Percentiles rank a stretch among this genome's conserved stretches.
Evolutionary conservation across 1,284 basidiomycete genomes (phyloP).

Genomic region (Schizophyllum amplum): DNA sequence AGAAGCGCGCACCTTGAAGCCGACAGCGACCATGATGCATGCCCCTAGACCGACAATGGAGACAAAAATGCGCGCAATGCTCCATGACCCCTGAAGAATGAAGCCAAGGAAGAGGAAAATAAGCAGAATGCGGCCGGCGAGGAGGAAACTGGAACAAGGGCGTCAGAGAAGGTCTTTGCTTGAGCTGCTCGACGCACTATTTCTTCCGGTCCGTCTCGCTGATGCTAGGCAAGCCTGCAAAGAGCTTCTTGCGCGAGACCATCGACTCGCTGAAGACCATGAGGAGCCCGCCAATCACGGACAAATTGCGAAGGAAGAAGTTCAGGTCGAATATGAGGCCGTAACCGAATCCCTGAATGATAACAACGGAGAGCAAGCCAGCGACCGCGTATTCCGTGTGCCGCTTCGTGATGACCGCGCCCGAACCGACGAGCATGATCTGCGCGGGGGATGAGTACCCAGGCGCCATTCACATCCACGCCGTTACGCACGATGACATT

Average conservation of each 20-base stretch:
- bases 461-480: background rate
- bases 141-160: slow-evolving; percentile 67
- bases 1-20: too few species aligned
- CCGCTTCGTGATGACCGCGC: slow-evolving; percentile 81
- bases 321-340: slow-evolving; percentile 96
- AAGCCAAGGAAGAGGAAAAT: slow-evolving; percentile 99
- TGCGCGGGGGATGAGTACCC: slow-evolving; percentile 23
- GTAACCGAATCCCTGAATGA: slow-evolving; percentile 93
- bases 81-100: slow-evolving; percentile 91
- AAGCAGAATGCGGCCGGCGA: slow-evolving; percentile 93
- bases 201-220: slow-evolving; percentile 96
- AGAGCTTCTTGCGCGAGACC: slow-evolving; percentile 78
- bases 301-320: slow-evolving; percentile 97
- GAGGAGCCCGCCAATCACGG: slow-evolving; percentile 86
- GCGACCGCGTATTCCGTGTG: slow-evolving; percentile 86
- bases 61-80: slow-evolving; percentile 75
- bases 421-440: slow-evolving; percentile 89
- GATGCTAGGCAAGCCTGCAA: slow-evolving; percentile 86
- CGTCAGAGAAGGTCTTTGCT: slow-evolving; percentile 3
- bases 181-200: slow-evolving; percentile 60
- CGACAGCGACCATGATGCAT: slow-evolving; percentile 94
- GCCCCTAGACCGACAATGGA: slow-evolving; percentile 87
- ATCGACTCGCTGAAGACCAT: slow-evolving; percentile 99
- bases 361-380: slow-evolving; percentile 85
- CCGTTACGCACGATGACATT: slow-evolving; percentile 82